phyloP scores from a whole-genome alignment of 169 alveolate species.

The Cryptosporidium bovis region DNA sequence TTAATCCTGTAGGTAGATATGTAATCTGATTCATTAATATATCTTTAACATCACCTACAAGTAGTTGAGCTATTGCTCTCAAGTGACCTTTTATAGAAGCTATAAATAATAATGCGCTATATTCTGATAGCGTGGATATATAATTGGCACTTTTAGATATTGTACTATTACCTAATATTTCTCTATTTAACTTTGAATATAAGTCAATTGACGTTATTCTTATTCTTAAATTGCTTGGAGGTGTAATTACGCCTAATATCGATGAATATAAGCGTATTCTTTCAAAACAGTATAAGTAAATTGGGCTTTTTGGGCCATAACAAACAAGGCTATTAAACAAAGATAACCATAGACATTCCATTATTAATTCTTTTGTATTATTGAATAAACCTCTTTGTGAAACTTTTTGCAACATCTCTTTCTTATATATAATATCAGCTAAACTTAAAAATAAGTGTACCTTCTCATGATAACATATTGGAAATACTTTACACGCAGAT shows the following conservation, averaged over 20 bases:
- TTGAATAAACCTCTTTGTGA: slow-evolving; percentile 62
- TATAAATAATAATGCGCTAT: slow-evolving; percentile 62
- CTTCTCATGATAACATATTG: slow-evolving; percentile 85
- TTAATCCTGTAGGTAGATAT: slow-evolving; percentile 71
- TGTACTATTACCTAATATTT: slow-evolving; percentile 64
- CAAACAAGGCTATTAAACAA: slow-evolving; percentile 65
- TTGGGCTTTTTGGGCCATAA: slow-evolving; percentile 64
- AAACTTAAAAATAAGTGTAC: slow-evolving; percentile 83
- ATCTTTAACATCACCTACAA: slow-evolving; percentile 66
- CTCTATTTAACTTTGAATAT: slow-evolving; percentile 50
- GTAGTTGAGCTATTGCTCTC: slow-evolving; percentile 44
- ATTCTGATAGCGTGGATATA: slow-evolving; percentile 59
- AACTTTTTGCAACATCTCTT: slow-evolving; percentile 69
- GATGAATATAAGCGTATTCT: slow-evolving; percentile 64
- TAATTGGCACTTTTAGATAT: slow-evolving; percentile 35
- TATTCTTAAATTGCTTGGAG: slow-evolving; percentile 72
- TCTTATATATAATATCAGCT: slow-evolving; percentile 83
- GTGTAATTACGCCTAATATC: slow-evolving; percentile 37
- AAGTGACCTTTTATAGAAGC: slow-evolving; percentile 70
- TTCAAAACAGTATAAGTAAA: slow-evolving; percentile 40
- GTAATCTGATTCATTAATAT: slow-evolving; percentile 50
- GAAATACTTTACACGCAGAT: slow-evolving; percentile 87
- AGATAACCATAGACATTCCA: slow-evolving; percentile 65
- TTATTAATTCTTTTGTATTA: slow-evolving; percentile 47
- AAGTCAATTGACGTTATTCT: slow-evolving; percentile 56